phyloP scores from a whole-genome alignment of 345 rosid genomes.

The Dovyalis caffra region DNA sequence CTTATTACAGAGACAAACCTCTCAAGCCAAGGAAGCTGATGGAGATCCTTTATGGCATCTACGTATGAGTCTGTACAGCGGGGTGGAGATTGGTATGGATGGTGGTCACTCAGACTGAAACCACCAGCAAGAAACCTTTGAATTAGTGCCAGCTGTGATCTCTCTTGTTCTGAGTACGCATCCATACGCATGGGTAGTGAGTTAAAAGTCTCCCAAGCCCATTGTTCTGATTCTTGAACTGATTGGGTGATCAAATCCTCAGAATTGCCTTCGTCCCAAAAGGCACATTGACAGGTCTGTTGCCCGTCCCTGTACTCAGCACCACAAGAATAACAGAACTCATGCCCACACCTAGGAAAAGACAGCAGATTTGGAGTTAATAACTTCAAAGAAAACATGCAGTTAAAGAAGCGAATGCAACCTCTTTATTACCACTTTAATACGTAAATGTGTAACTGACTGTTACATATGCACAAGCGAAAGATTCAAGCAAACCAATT shows the following conservation, averaged over 20 bases:
- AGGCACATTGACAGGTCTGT: conserved; percentile 83
- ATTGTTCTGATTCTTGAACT: conserved; percentile 85
- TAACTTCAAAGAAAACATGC: not conserved
- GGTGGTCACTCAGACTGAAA: conserved; percentile 83
- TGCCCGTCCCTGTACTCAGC: conserved; percentile 74
- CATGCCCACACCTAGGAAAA: conserved; percentile 76
- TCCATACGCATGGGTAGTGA: conserved; percentile 82
- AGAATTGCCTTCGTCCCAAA: conserved; percentile 79
- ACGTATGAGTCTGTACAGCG: conserved; percentile 82
- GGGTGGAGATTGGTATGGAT: conserved; percentile 85
- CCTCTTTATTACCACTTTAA: not conserved
- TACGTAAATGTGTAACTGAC: not conserved
- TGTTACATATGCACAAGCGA: not conserved
- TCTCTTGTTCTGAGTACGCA: conserved; percentile 94
- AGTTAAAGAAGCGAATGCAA: conserved; percentile 1
- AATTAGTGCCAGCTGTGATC: conserved; percentile 83
- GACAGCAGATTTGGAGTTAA: conserved; percentile 11
- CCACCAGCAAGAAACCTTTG: conserved; percentile 96
- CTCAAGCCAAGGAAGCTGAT: conserved; percentile 98
- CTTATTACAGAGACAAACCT: conserved; percentile 95
- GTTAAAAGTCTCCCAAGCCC: conserved; percentile 94
- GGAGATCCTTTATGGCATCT: conserved; percentile 93
- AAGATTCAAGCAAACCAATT: not conserved
- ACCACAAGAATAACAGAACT: conserved; percentile 95
- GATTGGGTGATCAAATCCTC: conserved; percentile 56